phyloP scores from a whole-genome alignment of 2,329 filamentous ascomycete species.

The Trichoderma hamatum region DNA sequence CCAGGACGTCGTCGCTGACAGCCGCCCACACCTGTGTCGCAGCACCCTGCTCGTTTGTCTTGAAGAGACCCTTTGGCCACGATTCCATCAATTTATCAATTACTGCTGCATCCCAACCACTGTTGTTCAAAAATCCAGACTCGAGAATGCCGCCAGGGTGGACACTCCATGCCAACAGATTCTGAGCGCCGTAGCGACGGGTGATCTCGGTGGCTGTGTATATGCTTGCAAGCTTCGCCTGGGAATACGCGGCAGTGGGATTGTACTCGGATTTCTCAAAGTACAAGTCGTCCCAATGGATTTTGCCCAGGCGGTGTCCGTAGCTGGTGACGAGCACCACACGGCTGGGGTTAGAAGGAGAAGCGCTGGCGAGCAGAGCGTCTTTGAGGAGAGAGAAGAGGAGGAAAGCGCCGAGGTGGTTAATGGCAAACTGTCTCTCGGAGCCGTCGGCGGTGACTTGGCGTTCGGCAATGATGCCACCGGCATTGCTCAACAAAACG shows the following conservation, averaged over 20 bases:
- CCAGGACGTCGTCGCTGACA: conserved; percentile 38
- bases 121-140: conserved; percentile 7
- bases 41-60: conserved; percentile 47
- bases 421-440: conserved; percentile 53
- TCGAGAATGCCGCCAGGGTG: conserved; percentile 49
- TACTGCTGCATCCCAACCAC: background rate
- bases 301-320: conserved; percentile 40
- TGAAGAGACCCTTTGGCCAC: conserved; percentile 15
- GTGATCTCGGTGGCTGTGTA: conserved; percentile 53
- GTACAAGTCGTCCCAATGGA: conserved; percentile 46
- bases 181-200: conserved; percentile 46
- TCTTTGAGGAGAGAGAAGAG: conserved; percentile 45
- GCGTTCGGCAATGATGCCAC: conserved; percentile 29
- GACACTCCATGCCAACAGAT: conserved; percentile 47
- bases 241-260: conserved; percentile 40
- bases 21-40: conserved; percentile 50
- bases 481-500: conserved; percentile 32
- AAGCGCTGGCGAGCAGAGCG: conserved; percentile 20
- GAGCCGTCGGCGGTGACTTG: conserved; percentile 31
- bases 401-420: conserved; percentile 58
- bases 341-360: conserved; percentile 14
- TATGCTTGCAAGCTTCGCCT: conserved; percentile 46
- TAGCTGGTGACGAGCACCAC: conserved; percentile 22
- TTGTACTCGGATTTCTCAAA: conserved; percentile 10
- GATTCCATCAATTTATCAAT: background rate